Conservation (phyloP, 1,139 yeast genomes). For the Pichia sp. region DNA sequence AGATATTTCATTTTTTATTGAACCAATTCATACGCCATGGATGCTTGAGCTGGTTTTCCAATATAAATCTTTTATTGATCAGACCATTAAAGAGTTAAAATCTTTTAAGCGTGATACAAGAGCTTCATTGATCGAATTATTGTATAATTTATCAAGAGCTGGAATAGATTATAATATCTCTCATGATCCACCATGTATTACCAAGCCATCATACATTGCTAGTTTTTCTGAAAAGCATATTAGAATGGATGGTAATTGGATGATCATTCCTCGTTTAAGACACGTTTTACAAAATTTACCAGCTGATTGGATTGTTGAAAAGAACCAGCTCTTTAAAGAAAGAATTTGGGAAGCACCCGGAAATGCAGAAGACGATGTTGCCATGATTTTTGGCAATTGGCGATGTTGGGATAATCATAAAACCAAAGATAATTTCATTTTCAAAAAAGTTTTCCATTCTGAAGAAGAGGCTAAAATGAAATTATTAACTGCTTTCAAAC, state of each 20-base stretch:
- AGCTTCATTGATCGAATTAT: slow-evolving; percentile 34
- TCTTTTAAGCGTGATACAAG: slow-evolving; percentile 18
- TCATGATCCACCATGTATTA: slow-evolving; percentile 83
- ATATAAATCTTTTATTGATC: slow-evolving; percentile 22
- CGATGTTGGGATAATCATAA: slow-evolving; percentile 80
- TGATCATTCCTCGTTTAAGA: slow-evolving; percentile 67
- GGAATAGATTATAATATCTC: slow-evolving; percentile 55
- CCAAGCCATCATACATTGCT: slow-evolving; percentile 72
- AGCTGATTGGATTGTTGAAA: slow-evolving; percentile 37
- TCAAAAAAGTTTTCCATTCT: slow-evolving; percentile 37
- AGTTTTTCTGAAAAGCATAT: slow-evolving; percentile 72
- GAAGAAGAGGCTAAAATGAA: not conserved
- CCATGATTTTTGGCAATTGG: slow-evolving; percentile 67
- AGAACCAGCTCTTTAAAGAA: slow-evolving; percentile 25
- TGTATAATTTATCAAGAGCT: slow-evolving; percentile 56
- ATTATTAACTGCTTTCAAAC: slow-evolving; percentile 6
- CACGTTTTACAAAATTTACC: slow-evolving; percentile 67
- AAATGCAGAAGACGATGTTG: slow-evolving; percentile 49
- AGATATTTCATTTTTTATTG: slow-evolving; percentile 15
- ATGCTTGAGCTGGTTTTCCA: slow-evolving; percentile 26
- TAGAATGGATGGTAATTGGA: slow-evolving; percentile 82
- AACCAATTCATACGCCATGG: slow-evolving; percentile 35
- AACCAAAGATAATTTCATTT: slow-evolving; percentile 50
- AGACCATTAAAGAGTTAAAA: slow-evolving; percentile 3
- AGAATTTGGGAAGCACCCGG: slow-evolving; percentile 39